Conservation (phyloP, 257 asterid genomes). For the Nicotiana noctiflora region DNA sequence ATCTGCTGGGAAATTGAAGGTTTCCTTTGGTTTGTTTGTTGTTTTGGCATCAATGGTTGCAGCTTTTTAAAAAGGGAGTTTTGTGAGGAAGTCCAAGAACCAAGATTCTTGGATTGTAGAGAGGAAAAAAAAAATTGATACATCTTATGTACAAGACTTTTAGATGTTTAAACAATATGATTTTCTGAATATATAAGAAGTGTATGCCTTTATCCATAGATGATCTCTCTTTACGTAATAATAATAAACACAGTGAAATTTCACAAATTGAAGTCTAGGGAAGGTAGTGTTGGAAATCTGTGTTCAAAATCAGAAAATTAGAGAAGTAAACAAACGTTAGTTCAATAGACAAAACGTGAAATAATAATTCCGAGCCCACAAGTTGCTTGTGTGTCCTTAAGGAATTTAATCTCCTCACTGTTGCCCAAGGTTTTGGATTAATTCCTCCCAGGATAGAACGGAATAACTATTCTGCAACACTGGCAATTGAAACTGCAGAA, state of each 20-base stretch:
- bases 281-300: rapidly evolving
- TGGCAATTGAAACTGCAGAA: too few relatives aligned
- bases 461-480: too few relatives aligned
- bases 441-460: too few relatives aligned
- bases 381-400: too few relatives aligned
- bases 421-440: too few relatives aligned
- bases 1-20: not conserved
- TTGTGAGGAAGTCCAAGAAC: not conserved
- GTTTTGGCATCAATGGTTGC: not conserved
- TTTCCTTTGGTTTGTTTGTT: conserved; percentile 5
- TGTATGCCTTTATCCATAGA: not conserved
- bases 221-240: not conserved
- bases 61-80: not conserved
- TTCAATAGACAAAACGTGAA: too few relatives aligned
- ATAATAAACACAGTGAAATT: too few relatives aligned
- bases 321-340: too few relatives aligned
- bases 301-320: too few relatives aligned
- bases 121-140: not conserved
- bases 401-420: too few relatives aligned
- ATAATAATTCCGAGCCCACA: too few relatives aligned
- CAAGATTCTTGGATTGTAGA: not conserved
- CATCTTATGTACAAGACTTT: not conserved
- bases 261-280: too few relatives aligned
- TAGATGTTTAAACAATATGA: not conserved
- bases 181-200: not conserved